These are phyloP conservation scores for Vaccinium macrocarpon DNA, from an alignment of 148 eudicot genomes.

Conservation along the genomic window DNA sequence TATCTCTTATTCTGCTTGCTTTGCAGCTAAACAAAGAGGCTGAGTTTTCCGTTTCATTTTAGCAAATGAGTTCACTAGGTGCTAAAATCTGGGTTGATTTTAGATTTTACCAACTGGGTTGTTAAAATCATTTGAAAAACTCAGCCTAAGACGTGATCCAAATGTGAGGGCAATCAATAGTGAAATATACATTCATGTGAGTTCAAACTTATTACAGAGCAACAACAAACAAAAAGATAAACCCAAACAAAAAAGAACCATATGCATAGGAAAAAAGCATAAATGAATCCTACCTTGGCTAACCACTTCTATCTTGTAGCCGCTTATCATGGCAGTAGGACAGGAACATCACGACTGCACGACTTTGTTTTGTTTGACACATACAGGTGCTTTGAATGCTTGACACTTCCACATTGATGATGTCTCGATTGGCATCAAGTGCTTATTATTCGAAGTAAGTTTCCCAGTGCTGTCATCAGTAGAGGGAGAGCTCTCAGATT, in stretches of 20 bases:
- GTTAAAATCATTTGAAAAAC: too few species aligned
- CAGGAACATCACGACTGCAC: constrained; percentile 53
- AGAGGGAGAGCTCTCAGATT: constrained; percentile 31
- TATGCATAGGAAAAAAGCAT: constrained; percentile 39
- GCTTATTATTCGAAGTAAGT: constrained; percentile 27
- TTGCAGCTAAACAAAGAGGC: constrained; percentile 3
- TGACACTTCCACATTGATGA: constrained; percentile 74
- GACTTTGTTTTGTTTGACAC: constrained; percentile 72
- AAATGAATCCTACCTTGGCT: constrained; percentile 45
- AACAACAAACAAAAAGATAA: constrained; percentile 25
- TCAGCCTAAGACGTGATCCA: constrained; percentile 22
- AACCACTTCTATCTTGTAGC: constrained; percentile 27
- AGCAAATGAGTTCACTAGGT: too few species aligned
- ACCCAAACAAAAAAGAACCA: constrained; percentile 2
- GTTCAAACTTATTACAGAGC: constrained; percentile 39
- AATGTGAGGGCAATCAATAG: constrained; percentile 28
- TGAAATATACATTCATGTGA: constrained; percentile 33
- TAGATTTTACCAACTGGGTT: too few species aligned
- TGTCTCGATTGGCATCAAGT: constrained; percentile 42
- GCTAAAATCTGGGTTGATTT: too few species aligned
- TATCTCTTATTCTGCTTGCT: constrained; percentile 14
- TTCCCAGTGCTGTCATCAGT: constrained; percentile 31
- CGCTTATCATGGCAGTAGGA: constrained; percentile 15
- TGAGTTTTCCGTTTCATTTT: too few species aligned
- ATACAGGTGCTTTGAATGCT: constrained; percentile 60